Evolutionary conservation across 441 rosid genomes (phyloP).

Genomic region (Corymbia calophylla): DNA sequence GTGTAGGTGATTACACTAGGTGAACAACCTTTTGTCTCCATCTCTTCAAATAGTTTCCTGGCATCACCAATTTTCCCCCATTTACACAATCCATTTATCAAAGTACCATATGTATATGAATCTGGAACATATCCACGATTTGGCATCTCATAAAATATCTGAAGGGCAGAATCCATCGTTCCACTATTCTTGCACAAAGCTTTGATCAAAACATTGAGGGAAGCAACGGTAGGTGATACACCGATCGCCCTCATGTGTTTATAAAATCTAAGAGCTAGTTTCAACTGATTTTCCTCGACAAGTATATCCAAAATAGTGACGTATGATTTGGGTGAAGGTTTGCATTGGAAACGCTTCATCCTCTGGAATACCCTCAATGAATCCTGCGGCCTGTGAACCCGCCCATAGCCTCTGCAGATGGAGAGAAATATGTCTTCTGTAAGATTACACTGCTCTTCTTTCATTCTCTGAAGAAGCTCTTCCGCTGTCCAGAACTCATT

Average conservation of each 20-base stretch:
- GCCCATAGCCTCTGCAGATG: conserved; percentile 66
- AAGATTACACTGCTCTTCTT: conserved; percentile 41
- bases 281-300: conserved; percentile 75
- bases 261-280: conserved; percentile 59
- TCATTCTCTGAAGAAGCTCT: conserved; percentile 66
- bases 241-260: conserved; percentile 60
- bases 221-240: conserved; percentile 44
- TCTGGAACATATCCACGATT: conserved; percentile 61
- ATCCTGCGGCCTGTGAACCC: conserved; percentile 73
- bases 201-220: conserved; percentile 87
- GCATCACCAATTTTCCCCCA: conserved; percentile 60
- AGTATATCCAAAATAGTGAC: conserved; percentile 60
- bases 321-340: conserved; percentile 49
- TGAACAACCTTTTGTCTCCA: conserved; percentile 59
- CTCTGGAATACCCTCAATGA: conserved; percentile 55
- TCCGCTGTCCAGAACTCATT: conserved; percentile 71
- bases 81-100: conserved; percentile 82
- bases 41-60: conserved; percentile 62
- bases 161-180: conserved; percentile 63
- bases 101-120: conserved; percentile 84
- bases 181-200: conserved; percentile 64
- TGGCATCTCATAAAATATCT: conserved; percentile 80
- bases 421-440: conserved; percentile 60
- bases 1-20: conserved; percentile 86
- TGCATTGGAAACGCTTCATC: conserved; percentile 62